A percentile compares a stretch with the other conserved stretches of the same genome.
These are phyloP conservation scores for Bidens hawaiensis DNA, from an alignment of 140 eudicot genomes.

Conservation along the genomic window DNA sequence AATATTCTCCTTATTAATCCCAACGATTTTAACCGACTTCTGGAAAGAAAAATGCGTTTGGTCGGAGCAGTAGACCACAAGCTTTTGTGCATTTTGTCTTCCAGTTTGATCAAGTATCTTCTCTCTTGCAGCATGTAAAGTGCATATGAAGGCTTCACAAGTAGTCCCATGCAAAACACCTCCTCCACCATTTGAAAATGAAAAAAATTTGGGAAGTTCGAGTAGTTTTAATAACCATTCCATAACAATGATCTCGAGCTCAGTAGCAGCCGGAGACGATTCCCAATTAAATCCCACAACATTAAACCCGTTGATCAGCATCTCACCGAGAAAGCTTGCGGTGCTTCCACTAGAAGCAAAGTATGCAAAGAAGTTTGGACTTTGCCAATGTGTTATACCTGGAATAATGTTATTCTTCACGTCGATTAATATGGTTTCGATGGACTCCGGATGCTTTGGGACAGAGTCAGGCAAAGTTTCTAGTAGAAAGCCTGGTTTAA, in stretches of 20 bases:
- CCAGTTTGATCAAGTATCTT: slow-evolving; percentile 11
- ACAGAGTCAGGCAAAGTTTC: slow-evolving; percentile 26
- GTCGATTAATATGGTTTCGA: slow-evolving; percentile 34
- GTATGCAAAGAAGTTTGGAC: slow-evolving; percentile 30
- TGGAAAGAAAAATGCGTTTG: slow-evolving; percentile 39
- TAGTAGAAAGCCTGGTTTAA: slow-evolving; percentile 37
- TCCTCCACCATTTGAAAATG: slow-evolving; percentile 34
- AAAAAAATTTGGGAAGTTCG: slow-evolving; percentile 31
- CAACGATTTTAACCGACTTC: slow-evolving; percentile 28
- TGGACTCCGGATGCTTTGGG: slow-evolving; percentile 31
- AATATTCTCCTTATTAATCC: slow-evolving; percentile 25
- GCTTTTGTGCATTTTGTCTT: neutral
- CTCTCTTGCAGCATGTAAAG: slow-evolving; percentile 36
- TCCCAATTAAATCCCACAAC: slow-evolving; percentile 46
- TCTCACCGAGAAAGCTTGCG: slow-evolving; percentile 36
- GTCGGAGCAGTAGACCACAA: slow-evolving; percentile 42
- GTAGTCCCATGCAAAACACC: slow-evolving; percentile 45
- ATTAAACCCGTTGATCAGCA: slow-evolving; percentile 31
- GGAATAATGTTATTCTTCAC: slow-evolving; percentile 34
- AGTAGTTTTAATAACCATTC: no score
- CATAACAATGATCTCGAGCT: slow-evolving; percentile 44
- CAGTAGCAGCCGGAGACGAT: slow-evolving; percentile 43
- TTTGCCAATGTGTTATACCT: no score
- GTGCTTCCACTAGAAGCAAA: slow-evolving; percentile 30
- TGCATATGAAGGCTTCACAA: slow-evolving; percentile 41